Evolutionary conservation across 148 eudicot genomes (phyloP), one percentile per base, ranked within the genome.

Genomic region (Rhododendron griersonianum): DNA sequence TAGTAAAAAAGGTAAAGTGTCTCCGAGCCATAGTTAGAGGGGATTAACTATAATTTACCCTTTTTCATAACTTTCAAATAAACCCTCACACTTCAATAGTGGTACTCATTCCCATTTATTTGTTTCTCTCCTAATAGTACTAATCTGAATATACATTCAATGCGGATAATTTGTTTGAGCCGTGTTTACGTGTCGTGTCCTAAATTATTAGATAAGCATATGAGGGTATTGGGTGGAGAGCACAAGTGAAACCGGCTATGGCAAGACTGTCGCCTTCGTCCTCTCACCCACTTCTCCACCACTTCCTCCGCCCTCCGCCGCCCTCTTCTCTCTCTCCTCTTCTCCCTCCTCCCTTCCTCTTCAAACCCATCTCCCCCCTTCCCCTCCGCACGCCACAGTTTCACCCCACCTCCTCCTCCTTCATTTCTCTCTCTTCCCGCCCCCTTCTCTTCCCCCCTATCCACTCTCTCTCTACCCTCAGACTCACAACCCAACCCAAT

Each of bases 241-340:
- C 82, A 45, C 16, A 23, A 11, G 55, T 6, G 48, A 21, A 81
- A 82, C 25, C 79, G 28, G 57, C 63, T 7, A 85, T 85, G 86
- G 86, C 82, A 53, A 51, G 23, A 25, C 30, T 85, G 28, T 18
- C 39, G 18, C 65, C 83, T 19, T 78, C 83, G 59, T 88, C 89
- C 13, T 88, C 87, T 16, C 19, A 63, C 19, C 73, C 55, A 14
- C 55, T 85, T 5, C 71, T 81, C 85, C 81, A 50, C 80, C 78
- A 44, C 28, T 25, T 81, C 19, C 57, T 50, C 82, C 87, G 83
- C 50, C 85, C 55, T 19, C 73, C 63, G 25, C 78, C 81, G 33
- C 59, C 81, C 15, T 23, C 81, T 16, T 55, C 78, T 44, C 47
- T 61, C 16, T 51, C 83, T 11, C 35, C 30, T 16, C 71, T 78